Base-by-base conservation (phyloP, 768 basidiomycete genomes). In the Kwoniella newhampshirensis region DNA sequence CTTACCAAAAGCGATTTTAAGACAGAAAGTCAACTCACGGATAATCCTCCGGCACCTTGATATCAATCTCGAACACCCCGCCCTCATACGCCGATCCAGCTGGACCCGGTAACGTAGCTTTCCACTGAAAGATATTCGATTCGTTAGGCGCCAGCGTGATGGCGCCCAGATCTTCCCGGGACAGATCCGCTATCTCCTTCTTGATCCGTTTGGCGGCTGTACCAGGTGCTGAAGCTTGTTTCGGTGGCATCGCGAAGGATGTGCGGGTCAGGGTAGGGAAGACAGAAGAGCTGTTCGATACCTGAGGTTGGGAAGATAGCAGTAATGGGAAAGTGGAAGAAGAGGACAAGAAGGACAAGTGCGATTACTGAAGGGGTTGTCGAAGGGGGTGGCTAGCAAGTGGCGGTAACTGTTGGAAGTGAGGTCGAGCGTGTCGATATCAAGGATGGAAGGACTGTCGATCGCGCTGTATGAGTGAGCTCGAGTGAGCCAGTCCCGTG, bases 31-130 rank as follows among this genome's bases (percentile, higher is more conserved):
- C 13, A 1, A 66, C 75, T 60, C 48, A 76, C 75, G 75, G 75
- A 56, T 76, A 76, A 62, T 76, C 70, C 12, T 64, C 58, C 13
- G 75, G 75, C 28, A 76, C 54, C 23, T 55, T 55, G 18, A 76
- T 72, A 39, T 70, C 66, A 25, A 76, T 65, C 18, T 74, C 67
- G 45, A 74, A 68, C 32, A 66, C 41, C n/a, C 75, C 75, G 18
- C 75, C 75, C 59, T 74, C 72, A 55, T 76, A 76, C 21, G 75
- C 73, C 27, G 68, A 71, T 18, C 70, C 73, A 12, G 48, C 36
- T 1, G 75, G 75, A 11, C 75, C 75, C 27, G 75, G 75, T 20
- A 76, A 37, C 17, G 53, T 64, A 17, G 69, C 71, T 28, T 54
- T 57, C 75, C 75, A 76, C 4, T 51, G 25, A 45, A 74, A 68